Evolutionary conservation across 495 filamentous ascomycete species (phyloP).

Genomic region (Neurospora sp.): DNA sequence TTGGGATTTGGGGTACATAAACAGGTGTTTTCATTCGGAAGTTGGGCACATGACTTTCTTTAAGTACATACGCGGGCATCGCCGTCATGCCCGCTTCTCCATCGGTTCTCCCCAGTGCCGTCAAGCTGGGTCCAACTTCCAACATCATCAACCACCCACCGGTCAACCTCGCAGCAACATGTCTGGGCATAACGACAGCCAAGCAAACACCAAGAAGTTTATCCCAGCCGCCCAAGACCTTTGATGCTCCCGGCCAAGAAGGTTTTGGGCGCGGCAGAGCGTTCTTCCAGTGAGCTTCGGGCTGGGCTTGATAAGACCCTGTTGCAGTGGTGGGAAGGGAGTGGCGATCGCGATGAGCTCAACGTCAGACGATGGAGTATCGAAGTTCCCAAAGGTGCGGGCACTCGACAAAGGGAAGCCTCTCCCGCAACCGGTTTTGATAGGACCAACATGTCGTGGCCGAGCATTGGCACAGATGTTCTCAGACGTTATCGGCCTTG

Average conservation of each 20-base stretch:
- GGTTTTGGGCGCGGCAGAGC: not conserved
- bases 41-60: not conserved
- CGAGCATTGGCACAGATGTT: not conserved
- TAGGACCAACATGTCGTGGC: not conserved
- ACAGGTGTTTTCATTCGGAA: not conserved
- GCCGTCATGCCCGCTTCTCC: not conserved
- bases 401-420: not conserved
- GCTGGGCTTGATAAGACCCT: not conserved
- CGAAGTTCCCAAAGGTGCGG: not conserved
- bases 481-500: not conserved
- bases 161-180: not conserved
- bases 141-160: slow-evolving; percentile 6
- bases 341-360: not conserved
- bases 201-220: slow-evolving; percentile 22
- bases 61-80: not conserved
- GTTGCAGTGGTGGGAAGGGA: not conserved
- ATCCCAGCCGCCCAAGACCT: slow-evolving; percentile 13
- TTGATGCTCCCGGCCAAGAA: not conserved
- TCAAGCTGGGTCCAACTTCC: not conserved
- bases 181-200: slow-evolving; percentile 7
- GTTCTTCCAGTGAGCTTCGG: not conserved
- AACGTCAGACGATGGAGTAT: not conserved
- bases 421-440: not conserved
- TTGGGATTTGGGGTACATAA: not conserved
- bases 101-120: not conserved